These are phyloP conservation scores for Wickerhamiella vanderwaltii DNA, from an alignment of 805 yeast genomes.

Conservation along the genomic window DNA sequence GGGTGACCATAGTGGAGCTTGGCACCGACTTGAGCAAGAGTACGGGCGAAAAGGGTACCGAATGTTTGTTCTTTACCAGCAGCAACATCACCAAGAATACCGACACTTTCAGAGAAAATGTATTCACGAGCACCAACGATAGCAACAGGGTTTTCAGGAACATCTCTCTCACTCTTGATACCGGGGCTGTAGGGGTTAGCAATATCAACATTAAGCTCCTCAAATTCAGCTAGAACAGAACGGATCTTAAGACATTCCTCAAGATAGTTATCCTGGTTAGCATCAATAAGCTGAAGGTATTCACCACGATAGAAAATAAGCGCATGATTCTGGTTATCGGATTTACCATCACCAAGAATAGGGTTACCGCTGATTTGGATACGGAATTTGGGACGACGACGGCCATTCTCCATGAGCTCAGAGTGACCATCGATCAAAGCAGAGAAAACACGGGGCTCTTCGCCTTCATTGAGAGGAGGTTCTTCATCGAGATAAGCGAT, in stretches of 20 bases:
- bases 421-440: slow-evolving; percentile 56
- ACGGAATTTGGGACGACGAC: slow-evolving; percentile 49
- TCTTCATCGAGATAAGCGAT: slow-evolving; percentile 94
- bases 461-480: slow-evolving; percentile 39
- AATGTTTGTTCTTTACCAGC: slow-evolving; percentile 97
- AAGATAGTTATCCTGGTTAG: slow-evolving; percentile 88
- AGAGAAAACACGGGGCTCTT: slow-evolving; percentile 44
- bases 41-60: slow-evolving; percentile 89
- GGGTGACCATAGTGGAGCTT: slow-evolving; percentile 96
- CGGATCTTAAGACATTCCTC: slow-evolving; percentile 90
- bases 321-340: slow-evolving; percentile 88
- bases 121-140: slow-evolving; percentile 92
- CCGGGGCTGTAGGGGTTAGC: slow-evolving; percentile 52
- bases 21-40: slow-evolving; percentile 87
- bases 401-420: slow-evolving; percentile 42
- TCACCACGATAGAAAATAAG: slow-evolving; percentile 85
- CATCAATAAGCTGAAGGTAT: slow-evolving; percentile 87
- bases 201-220: slow-evolving; percentile 49
- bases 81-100: slow-evolving; percentile 89
- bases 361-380: slow-evolving; percentile 87
- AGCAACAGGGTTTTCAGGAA: slow-evolving; percentile 51
- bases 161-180: slow-evolving; percentile 23
- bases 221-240: slow-evolving; percentile 81
- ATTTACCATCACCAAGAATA: slow-evolving; percentile 89
- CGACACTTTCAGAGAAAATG: slow-evolving; percentile 84